These are phyloP conservation scores for Diaporthe nobilis DNA, from an alignment of 2,329 filamentous ascomycete genomes.

Conservation along the genomic window DNA sequence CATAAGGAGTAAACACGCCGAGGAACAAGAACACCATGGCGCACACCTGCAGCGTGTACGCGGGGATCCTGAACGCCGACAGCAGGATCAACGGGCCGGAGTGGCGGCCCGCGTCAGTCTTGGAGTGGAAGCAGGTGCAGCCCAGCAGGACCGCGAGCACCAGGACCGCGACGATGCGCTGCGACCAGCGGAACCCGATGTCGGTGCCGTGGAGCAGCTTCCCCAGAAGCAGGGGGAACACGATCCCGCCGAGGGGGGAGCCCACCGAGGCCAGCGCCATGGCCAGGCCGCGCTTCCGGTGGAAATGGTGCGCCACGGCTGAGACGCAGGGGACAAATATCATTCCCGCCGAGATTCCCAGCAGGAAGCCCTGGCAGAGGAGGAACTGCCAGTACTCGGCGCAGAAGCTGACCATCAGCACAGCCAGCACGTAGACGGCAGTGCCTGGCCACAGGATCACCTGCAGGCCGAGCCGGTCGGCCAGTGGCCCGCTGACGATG, in stretches of 20 bases:
- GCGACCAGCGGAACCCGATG: constrained; percentile 48
- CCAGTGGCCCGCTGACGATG: constrained; percentile 50
- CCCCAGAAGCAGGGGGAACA: constrained; percentile 57
- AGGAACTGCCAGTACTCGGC: constrained; percentile 57
- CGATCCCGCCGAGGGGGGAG: constrained; percentile 59
- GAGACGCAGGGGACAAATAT: constrained; percentile 55
- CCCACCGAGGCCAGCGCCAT: constrained; percentile 56
- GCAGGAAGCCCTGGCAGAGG: constrained; percentile 56
- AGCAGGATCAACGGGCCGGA: neutral
- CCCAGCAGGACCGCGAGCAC: neutral
- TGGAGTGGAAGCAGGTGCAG: neutral
- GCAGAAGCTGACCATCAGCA: constrained; percentile 55
- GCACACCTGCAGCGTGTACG: neutral
- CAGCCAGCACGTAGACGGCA: constrained; percentile 45
- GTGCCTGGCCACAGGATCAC: constrained; percentile 46
- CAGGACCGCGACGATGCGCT: constrained; percentile 50
- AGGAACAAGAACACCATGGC: neutral
- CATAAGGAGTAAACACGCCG: neutral
- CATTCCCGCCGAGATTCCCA: constrained; percentile 52
- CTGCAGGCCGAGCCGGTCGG: constrained; percentile 56
- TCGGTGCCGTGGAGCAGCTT: constrained; percentile 52
- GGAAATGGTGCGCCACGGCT: constrained; percentile 56
- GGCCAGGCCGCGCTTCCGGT: constrained; percentile 54
- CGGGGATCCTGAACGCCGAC: neutral
- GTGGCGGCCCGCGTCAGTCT: neutral